phyloP scores from a whole-genome alignment of 2,329 filamentous ascomycete species.

The Chaetomiaceae sp. region DNA sequence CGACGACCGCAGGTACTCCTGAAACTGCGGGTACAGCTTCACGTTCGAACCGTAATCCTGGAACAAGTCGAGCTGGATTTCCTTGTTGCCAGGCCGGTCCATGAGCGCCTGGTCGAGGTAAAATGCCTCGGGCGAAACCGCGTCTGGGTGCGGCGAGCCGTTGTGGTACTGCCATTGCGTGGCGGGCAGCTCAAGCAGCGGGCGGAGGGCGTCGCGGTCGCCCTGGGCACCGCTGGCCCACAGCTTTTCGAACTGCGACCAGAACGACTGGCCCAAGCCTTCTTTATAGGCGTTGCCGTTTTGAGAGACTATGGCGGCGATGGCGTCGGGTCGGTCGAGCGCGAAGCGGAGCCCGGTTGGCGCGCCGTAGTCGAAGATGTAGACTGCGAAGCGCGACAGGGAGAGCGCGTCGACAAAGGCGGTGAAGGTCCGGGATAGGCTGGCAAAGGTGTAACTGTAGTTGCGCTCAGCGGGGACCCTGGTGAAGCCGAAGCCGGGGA shows the following conservation, averaged over 20 bases:
- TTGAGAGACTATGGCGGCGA: slow-evolving; percentile 53
- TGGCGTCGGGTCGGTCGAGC: slow-evolving; percentile 41
- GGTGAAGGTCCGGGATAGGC: slow-evolving; percentile 43
- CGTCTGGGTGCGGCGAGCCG: slow-evolving; percentile 34
- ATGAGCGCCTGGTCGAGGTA: slow-evolving; percentile 50
- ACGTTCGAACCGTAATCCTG: slow-evolving; percentile 55
- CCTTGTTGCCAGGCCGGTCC: slow-evolving; percentile 44
- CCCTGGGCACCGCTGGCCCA: slow-evolving; percentile 39
- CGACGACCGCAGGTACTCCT: slow-evolving; percentile 48
- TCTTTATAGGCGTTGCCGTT: slow-evolving; percentile 59
- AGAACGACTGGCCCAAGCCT: slow-evolving; percentile 48
- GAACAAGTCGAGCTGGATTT: slow-evolving; percentile 54
- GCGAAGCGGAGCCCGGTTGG: slow-evolving; percentile 52
- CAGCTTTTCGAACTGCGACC: slow-evolving; percentile 43
- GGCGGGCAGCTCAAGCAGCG: slow-evolving; percentile 35
- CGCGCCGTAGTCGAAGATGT: slow-evolving; percentile 61
- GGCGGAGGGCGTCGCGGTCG: slow-evolving; percentile 36
- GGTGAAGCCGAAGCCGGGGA: slow-evolving; percentile 59
- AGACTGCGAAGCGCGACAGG: slow-evolving; percentile 48
- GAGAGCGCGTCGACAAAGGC: slow-evolving; percentile 46
- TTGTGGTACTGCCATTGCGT: slow-evolving; percentile 44
- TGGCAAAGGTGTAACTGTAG: slow-evolving; percentile 53
- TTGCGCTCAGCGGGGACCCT: slow-evolving; percentile 36
- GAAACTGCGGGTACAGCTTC: slow-evolving; percentile 49
- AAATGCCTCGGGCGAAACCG: slow-evolving; percentile 43